A percentile compares a stretch with the other conserved stretches of the same genome.
These are phyloP conservation scores for Haematococcus sp. DNA, from an alignment of 139 green algal genomes.

Conservation along the genomic window DNA sequence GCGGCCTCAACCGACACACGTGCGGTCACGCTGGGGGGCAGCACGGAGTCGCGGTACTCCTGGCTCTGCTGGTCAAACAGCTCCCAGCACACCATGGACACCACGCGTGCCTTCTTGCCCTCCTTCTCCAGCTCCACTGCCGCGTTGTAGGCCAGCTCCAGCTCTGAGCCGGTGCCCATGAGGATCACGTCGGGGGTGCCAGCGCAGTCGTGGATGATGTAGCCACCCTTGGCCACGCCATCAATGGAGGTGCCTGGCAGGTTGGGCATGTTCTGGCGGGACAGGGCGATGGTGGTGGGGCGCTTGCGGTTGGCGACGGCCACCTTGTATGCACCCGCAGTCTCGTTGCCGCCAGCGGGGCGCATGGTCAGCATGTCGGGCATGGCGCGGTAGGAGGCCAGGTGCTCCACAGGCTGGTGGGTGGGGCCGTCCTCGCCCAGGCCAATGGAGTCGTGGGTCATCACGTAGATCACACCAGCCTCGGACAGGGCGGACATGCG, in stretches of 20 bases:
- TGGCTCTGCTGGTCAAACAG: conserved; percentile 92
- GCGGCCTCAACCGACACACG: conserved; percentile 93
- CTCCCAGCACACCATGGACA: conserved; percentile 96
- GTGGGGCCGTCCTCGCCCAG: conserved; percentile 99
- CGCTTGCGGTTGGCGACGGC: conserved; percentile 40
- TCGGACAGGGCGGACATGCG: conserved; percentile 91
- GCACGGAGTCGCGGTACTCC: conserved; percentile 74
- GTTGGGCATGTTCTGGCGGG: conserved; percentile 96
- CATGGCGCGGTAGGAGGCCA: conserved; percentile 97
- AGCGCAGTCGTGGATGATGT: conserved; percentile 75
- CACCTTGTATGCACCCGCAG: conserved; percentile 90
- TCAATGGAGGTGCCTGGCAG: conserved; percentile 78
- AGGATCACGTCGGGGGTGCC: conserved; percentile 90
- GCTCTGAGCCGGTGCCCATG: conserved; percentile 93
- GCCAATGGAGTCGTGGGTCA: conserved; percentile 99
- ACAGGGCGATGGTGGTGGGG: conserved; percentile 90
- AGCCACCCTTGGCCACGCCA: conserved; percentile 84
- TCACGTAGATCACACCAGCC: conserved; percentile 90
- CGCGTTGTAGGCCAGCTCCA: conserved; percentile 83
- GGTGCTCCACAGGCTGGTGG: conserved; percentile 98
- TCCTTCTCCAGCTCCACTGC: conserved; percentile 73
- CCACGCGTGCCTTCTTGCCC: conserved; percentile 89
- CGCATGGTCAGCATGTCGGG: conserved; percentile 96
- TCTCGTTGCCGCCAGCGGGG: conserved; percentile 95
- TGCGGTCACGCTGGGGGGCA: conserved; percentile 65